Base-by-base conservation (phyloP, 164 flowering plant species). In the Warburgia ugandensis region DNA sequence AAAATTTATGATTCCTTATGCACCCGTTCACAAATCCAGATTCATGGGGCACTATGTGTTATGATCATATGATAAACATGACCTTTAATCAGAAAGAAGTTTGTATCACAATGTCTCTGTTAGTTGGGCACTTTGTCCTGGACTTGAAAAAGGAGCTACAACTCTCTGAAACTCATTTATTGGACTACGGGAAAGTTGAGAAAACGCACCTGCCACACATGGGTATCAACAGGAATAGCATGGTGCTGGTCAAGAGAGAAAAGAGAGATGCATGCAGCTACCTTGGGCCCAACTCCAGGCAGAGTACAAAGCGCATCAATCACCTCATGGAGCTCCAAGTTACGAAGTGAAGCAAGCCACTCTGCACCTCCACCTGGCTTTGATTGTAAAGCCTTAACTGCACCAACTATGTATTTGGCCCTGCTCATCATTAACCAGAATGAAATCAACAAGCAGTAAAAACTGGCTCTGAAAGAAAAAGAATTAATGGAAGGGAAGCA, bases 211-310 rank as follows among this genome's bases (percentile, higher is more conserved):
- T 78, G 63, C 99, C 99, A 88, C 33, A 86, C 95, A 60, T 88
- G 99, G 2, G 95, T 86, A 69, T 88, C 99, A 56, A 88, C 97
- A 12, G 96, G 96, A 70, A 92, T 73, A 47, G 95, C 97, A 48
- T 82, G 82, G 52, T 86, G 94, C 29, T 88, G 97, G 66, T 92
- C 99, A 14, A 92, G 79, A 59, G 97, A 84, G 68, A 92, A 92
- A 59, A 88, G 95, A 58, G 95, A 94, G 38, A 92, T 59, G 60
- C 99, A 84, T 4, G 99, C 86, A 38, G 97, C 99, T 26, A 92
- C 97, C 65, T 92, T 92, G 12, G 92, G 89, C 47, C 97, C 95
- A 45, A 88, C 95, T 55, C 99, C 97, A 43, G 94, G 91, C 45
- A 92, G 61, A 53, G 83, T 82, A 56, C 65, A 80, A 21, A 92